Conservation (phyloP, 2,329 filamentous ascomycete species). For the Fusarium sp. region DNA sequence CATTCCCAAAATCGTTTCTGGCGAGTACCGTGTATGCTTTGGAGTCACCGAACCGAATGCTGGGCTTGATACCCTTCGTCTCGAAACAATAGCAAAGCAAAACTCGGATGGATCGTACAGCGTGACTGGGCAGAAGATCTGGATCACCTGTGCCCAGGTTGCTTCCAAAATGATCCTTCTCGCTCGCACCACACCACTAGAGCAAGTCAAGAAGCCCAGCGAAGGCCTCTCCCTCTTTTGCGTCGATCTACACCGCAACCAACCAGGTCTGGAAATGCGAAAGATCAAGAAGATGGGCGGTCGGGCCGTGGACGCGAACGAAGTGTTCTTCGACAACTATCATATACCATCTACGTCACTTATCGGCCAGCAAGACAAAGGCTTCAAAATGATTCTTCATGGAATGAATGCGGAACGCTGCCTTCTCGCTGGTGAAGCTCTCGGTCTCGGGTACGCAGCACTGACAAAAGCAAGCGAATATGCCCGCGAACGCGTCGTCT, state of each 20-base stretch:
- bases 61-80: slow-evolving; percentile 79
- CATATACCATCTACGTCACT: slow-evolving; percentile 70
- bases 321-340: slow-evolving; percentile 89
- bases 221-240: slow-evolving; percentile 84
- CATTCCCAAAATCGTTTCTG: slow-evolving; percentile 77
- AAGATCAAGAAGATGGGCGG: slow-evolving; percentile 89
- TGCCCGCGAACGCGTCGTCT: slow-evolving; percentile 73
- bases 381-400: slow-evolving; percentile 82
- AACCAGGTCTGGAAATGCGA: slow-evolving; percentile 71
- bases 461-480: slow-evolving; percentile 71
- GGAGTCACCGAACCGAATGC: slow-evolving; percentile 88
- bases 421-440: slow-evolving; percentile 79
- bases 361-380: slow-evolving; percentile 78
- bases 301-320: slow-evolving; percentile 83
- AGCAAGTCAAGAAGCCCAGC: slow-evolving; percentile 75
- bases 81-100: slow-evolving; percentile 72
- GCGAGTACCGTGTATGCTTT: slow-evolving; percentile 79
- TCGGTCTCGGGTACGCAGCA: slow-evolving; percentile 82
- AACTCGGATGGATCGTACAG: slow-evolving; percentile 67
- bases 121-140: slow-evolving; percentile 85
- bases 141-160: slow-evolving; percentile 88
- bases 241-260: slow-evolving; percentile 74
- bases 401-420: slow-evolving; percentile 85
- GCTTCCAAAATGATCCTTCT: slow-evolving; percentile 86
- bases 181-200: slow-evolving; percentile 76